Conservation (phyloP, 352 stramenopile genomes). For the Blastocystis sp. region DNA sequence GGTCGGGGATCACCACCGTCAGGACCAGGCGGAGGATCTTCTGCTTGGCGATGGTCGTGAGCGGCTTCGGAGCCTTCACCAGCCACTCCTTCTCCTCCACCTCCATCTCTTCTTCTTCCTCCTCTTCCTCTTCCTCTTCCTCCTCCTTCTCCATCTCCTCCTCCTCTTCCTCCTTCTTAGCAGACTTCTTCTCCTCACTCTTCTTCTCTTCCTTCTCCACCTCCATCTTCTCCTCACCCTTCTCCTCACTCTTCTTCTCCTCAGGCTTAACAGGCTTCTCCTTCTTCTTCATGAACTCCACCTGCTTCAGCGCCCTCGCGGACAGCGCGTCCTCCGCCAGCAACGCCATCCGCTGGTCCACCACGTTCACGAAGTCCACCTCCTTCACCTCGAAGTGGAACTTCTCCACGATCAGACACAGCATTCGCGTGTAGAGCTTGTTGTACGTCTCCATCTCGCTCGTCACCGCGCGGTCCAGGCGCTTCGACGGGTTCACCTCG, state of each 20-base stretch:
- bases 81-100: not conserved
- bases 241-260: not conserved
- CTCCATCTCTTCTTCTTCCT: not conserved
- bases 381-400: slow-evolving; percentile 57
- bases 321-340: slow-evolving; percentile 45
- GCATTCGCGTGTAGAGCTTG: slow-evolving; percentile 60
- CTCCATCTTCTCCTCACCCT: not conserved
- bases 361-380: slow-evolving; percentile 2
- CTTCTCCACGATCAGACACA: slow-evolving; percentile 45
- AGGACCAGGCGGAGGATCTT: slow-evolving; percentile 52
- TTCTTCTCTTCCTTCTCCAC: not conserved
- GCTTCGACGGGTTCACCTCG: not conserved
- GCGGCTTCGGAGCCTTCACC: too few relatives aligned
- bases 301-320: slow-evolving; percentile 11
- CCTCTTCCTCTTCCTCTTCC: not conserved
- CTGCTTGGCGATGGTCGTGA: not conserved
- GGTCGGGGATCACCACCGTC: slow-evolving; percentile 45
- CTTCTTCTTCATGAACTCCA: slow-evolving; percentile 39
- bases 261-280: not conserved
- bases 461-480: not conserved
- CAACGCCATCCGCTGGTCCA: slow-evolving; percentile 18
- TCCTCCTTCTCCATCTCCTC: slow-evolving; percentile 5
- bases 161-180: slow-evolving; percentile 2
- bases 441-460: slow-evolving; percentile 48
- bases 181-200: not conserved